Base-by-base conservation (phyloP, 129 eudicot genomes). In the Calendula officinalis region DNA sequence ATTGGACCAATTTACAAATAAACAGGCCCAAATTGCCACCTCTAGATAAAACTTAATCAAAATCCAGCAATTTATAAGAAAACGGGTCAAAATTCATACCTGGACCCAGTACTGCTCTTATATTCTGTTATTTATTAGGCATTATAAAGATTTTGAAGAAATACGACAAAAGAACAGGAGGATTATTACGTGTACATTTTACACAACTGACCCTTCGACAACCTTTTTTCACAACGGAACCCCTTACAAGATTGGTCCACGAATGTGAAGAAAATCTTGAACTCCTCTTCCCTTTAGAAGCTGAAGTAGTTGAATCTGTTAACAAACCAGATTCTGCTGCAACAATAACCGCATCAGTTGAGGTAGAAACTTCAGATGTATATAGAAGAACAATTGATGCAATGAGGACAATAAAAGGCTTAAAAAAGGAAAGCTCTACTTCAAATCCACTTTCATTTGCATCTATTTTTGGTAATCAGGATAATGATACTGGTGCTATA, bases 191-290 rank as follows among this genome's bases (percentile, higher is more conserved):
- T n/a, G 63, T 57, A 14, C 63, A 57, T 38, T 37, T 57, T 57
- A 57, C 63, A 15, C 46, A 57, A 37, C 63, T 57, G 8, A 37
- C 63, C 30, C 63, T 57, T 14, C 63, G 63, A 35, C 63, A 57
- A 57, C 63, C 63, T 16, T 57, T 57, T 32, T 57, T 57, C 12
- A 57, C 63, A 17, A 57, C 63, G 8, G 63, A 57, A 37, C 63
- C 63, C 7, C 63, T 57, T 36, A 57, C 63, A 43, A 57, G 63
- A 6, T 57, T 57, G 63, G 63, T 57, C 3, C 63, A 57, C 11
- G 63, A 57, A 37, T 57, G 63, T 8, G 63, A 57, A 44, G 63
- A 57, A 57, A 57, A 57, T 57, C 63, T 57, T 57, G 63, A 57
- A 8, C 63, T 57, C 11, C 63, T 37, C n/a, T 57, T 57, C 33